Conservation (phyloP, 2,329 filamentous ascomycete genomes). For the Aspergillus sergii region DNA sequence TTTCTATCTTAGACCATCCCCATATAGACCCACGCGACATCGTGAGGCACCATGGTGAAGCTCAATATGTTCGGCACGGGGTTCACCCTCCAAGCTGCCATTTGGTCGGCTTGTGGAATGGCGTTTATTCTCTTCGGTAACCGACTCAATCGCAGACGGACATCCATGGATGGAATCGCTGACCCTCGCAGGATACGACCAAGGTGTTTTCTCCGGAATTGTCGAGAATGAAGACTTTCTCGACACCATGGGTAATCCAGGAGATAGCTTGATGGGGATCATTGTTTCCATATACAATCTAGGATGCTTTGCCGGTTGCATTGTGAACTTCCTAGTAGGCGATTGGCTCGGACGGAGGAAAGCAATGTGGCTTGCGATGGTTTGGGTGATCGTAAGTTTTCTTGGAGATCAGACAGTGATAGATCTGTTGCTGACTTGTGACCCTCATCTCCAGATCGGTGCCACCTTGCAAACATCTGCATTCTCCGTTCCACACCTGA, state of each 20-base stretch:
- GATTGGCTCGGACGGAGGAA: slow-evolving; percentile 34
- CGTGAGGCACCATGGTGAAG: slow-evolving; percentile 21
- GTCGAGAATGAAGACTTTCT: slow-evolving; percentile 51
- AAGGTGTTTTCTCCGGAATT: slow-evolving; percentile 54
- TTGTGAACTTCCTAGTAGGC: slow-evolving; percentile 35
- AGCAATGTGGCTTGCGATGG: slow-evolving; percentile 40
- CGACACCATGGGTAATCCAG: slow-evolving; percentile 41
- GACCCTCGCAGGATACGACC: slow-evolving; percentile 46
- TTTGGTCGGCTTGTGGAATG: slow-evolving; percentile 25
- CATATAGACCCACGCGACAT: background rate
- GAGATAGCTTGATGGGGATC: slow-evolving; percentile 43
- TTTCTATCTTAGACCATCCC: background rate
- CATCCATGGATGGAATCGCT: background rate
- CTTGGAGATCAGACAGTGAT: background rate
- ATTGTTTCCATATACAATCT: slow-evolving; percentile 50
- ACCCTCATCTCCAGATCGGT: slow-evolving; percentile 26
- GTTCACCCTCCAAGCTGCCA: slow-evolving; percentile 24
- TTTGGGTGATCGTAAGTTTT: slow-evolving; percentile 33
- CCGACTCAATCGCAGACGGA: background rate
- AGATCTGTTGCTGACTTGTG: background rate
- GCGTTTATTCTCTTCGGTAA: slow-evolving; percentile 32
- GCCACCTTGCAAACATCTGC: slow-evolving; percentile 37
- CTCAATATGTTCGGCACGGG: slow-evolving; percentile 29
- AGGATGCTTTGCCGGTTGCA: slow-evolving; percentile 43
- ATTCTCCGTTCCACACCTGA: slow-evolving; percentile 35